Conservation (phyloP, 2,329 filamentous ascomycete species). For the Pseudocercospora pini-densiflorae region DNA sequence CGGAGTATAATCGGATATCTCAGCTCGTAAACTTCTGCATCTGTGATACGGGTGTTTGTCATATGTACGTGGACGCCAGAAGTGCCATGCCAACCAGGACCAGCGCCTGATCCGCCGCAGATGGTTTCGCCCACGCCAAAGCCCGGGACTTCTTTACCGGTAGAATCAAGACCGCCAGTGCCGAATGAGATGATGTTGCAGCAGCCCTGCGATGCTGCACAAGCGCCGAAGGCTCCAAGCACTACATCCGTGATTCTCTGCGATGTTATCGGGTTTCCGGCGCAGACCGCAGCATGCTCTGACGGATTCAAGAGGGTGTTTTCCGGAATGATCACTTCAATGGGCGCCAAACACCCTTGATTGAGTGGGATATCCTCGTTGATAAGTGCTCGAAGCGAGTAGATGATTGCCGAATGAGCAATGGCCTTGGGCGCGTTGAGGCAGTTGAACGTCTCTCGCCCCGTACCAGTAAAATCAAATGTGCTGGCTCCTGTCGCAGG, state of each 20-base stretch:
- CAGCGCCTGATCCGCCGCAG: slow-evolving; percentile 43
- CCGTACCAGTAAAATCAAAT: slow-evolving; percentile 50
- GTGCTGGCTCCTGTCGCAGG: slow-evolving; percentile 36
- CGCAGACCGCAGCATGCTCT: slow-evolving; percentile 36
- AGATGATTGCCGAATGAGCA: slow-evolving; percentile 43
- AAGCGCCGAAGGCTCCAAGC: slow-evolving; percentile 39
- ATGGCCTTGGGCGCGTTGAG: slow-evolving; percentile 47
- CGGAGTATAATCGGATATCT: slow-evolving; percentile 42
- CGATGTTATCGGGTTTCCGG: slow-evolving; percentile 39
- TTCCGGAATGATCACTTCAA: slow-evolving; percentile 36
- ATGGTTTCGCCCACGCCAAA: slow-evolving; percentile 46
- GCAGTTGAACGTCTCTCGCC: slow-evolving; percentile 40
- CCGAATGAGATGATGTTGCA: slow-evolving; percentile 41
- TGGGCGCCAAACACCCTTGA: slow-evolving; percentile 40
- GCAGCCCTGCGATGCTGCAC: slow-evolving; percentile 39
- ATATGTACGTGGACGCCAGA: slow-evolving; percentile 43
- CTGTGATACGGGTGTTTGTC: slow-evolving; percentile 46
- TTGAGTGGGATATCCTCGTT: slow-evolving; percentile 54
- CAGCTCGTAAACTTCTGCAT: slow-evolving; percentile 42
- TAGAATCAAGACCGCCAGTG: slow-evolving; percentile 31
- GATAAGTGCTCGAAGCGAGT: slow-evolving; percentile 39
- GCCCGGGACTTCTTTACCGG: slow-evolving; percentile 30
- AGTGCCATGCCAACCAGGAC: slow-evolving; percentile 39
- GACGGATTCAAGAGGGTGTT: slow-evolving; percentile 38
- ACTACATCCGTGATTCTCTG: slow-evolving; percentile 42